Evolutionary conservation across 2,329 filamentous ascomycete species (phyloP).

Genomic region (Diaporthe caulivora): DNA sequence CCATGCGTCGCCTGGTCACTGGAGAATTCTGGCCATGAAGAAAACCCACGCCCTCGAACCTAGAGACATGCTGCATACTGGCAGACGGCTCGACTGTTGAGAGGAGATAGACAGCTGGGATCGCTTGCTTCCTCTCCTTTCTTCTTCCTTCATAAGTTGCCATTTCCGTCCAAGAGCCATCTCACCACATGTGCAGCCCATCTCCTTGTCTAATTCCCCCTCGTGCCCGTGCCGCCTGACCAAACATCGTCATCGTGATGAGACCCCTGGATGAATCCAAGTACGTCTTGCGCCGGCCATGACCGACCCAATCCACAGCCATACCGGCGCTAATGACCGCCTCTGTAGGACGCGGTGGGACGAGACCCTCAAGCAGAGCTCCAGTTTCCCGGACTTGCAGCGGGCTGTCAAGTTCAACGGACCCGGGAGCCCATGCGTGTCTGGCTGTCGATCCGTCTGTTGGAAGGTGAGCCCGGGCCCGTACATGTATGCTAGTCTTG

Average conservation of each 20-base stretch:
- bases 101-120: neutral
- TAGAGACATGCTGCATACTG: neutral
- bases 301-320: constrained; percentile 2
- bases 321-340: neutral
- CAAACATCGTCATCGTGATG: constrained; percentile 53
- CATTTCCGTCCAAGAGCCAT: constrained; percentile 13
- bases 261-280: constrained; percentile 66
- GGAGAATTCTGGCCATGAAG: constrained; percentile 21
- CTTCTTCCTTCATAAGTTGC: constrained; percentile 28
- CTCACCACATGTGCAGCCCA: constrained; percentile 5
- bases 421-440: constrained; percentile 71
- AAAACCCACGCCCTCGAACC: neutral
- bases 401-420: constrained; percentile 73
- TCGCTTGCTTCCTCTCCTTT: neutral
- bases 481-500: neutral
- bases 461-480: constrained; percentile 74
- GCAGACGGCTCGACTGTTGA: constrained; percentile 5
- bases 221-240: constrained; percentile 7
- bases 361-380: constrained; percentile 69
- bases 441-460: constrained; percentile 85
- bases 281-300: constrained; percentile 49
- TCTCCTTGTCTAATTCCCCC: neutral
- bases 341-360: constrained; percentile 74
- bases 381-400: constrained; percentile 71
- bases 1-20: constrained; percentile 34